These are phyloP conservation scores for Penicillium expansum DNA, from an alignment of 2,329 filamentous ascomycete genomes.

Conservation along the genomic window DNA sequence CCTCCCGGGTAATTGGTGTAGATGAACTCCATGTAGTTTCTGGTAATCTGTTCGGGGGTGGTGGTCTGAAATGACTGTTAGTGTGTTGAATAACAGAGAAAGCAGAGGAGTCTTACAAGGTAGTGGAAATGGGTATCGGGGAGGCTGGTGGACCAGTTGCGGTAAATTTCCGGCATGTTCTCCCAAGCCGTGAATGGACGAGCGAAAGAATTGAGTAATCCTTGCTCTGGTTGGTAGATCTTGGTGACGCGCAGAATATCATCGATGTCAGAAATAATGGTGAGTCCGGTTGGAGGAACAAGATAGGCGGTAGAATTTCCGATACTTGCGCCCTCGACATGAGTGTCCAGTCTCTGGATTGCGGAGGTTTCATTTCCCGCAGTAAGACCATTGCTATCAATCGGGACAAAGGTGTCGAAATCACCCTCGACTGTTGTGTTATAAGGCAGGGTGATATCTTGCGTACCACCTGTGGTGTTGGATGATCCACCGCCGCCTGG, in stretches of 20 bases:
- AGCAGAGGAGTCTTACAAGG: conserved; percentile 38
- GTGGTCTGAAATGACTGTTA: conserved; percentile 52
- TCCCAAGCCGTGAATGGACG: conserved; percentile 68
- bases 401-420: conserved; percentile 67
- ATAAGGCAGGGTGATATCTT: conserved; percentile 63
- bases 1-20: conserved; percentile 74
- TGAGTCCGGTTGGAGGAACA: conserved; percentile 67
- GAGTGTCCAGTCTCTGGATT: conserved; percentile 68
- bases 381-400: conserved; percentile 57
- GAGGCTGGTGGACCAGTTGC: conserved; percentile 68
- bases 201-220: conserved; percentile 73
- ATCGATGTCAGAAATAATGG: conserved; percentile 74
- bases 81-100: not conserved
- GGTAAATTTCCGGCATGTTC: conserved; percentile 77
- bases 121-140: conserved; percentile 76
- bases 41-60: conserved; percentile 72
- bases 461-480: conserved; percentile 53
- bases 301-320: conserved; percentile 76
- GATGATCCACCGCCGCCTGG: conserved; percentile 22
- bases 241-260: conserved; percentile 78
- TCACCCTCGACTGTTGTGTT: conserved; percentile 67
- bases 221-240: conserved; percentile 73
- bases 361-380: conserved; percentile 63
- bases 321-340: conserved; percentile 60
- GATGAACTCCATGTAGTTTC: conserved; percentile 75